phyloP scores from a whole-genome alignment of 257 asterid species.

The Lycium ferocissimum region DNA sequence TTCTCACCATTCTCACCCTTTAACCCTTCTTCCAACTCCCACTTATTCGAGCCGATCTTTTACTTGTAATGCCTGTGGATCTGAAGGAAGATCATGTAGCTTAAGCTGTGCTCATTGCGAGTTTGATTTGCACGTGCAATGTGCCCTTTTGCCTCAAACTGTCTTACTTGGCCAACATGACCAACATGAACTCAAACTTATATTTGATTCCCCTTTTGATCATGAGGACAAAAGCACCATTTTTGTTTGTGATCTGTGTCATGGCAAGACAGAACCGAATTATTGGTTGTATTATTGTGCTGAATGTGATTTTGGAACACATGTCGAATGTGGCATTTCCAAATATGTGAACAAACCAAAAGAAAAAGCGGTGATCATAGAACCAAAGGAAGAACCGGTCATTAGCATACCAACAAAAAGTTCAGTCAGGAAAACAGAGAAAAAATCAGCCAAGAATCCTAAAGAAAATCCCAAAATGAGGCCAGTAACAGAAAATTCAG shows the following conservation, averaged over 20 bases:
- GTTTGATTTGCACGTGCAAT: conserved; percentile 44
- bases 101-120: conserved; percentile 45
- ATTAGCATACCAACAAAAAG: background rate
- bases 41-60: conserved; percentile 32
- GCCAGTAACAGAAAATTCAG: background rate
- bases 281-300: conserved; percentile 44
- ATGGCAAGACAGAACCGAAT: background rate
- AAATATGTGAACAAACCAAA: background rate
- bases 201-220: conserved; percentile 22
- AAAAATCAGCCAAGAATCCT: background rate
- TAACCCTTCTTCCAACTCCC: conserved; percentile 48
- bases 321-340: conserved; percentile 31
- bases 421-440: background rate
- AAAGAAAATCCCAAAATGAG: background rate
- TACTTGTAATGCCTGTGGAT: conserved; percentile 42
- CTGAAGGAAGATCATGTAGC: conserved; percentile 36
- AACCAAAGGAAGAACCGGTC: background rate
- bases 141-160: conserved; percentile 34
- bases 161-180: conserved; percentile 22
- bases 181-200: conserved; percentile 40
- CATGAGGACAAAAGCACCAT: conserved; percentile 4
- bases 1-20: conserved; percentile 43
- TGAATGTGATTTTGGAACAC: conserved; percentile 44
- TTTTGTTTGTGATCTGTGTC: conserved; percentile 38
- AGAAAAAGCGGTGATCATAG: background rate